Percentiles rank a stretch among this genome's conserved stretches.
These are phyloP conservation scores for Cryptosporidium ryanae DNA, from an alignment of 169 alveolate species.

Conservation along the genomic window DNA sequence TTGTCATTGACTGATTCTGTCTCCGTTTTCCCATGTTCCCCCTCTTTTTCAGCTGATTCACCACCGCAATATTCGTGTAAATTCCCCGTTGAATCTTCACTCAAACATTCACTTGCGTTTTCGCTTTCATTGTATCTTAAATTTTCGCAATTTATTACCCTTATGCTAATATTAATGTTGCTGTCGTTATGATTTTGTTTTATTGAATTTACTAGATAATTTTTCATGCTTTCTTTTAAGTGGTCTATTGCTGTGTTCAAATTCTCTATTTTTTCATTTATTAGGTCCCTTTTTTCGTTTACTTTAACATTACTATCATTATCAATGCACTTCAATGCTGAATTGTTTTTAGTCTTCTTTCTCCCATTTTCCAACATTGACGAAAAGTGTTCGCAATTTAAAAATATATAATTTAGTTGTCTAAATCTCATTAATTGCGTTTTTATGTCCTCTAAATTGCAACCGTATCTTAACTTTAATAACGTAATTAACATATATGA, in stretches of 20 bases:
- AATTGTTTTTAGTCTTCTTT: not conserved
- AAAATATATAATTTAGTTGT: constrained; percentile 17
- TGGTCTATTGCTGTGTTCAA: constrained; percentile 13
- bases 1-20: not conserved
- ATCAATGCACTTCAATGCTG: not conserved
- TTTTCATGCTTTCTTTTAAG: constrained; percentile 10
- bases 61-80: not conserved
- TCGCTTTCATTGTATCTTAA: not conserved
- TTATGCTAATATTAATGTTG: not conserved
- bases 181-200: not conserved
- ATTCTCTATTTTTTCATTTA: constrained; percentile 17
- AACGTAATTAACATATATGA: constrained; percentile 11
- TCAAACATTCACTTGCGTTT: not conserved
- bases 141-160: not conserved
- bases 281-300: not conserved
- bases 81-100: not conserved
- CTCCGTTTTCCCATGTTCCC: not conserved
- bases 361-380: not conserved
- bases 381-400: constrained; percentile 10
- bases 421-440: constrained; percentile 9
- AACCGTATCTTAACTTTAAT: not conserved
- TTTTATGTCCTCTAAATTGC: constrained; percentile 25
- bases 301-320: not conserved
- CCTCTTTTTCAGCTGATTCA: not conserved
- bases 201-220: constrained; percentile 5